Percentiles rank a stretch among this genome's conserved stretches.
Evolutionary conservation across 192 early-diverging fungal species (phyloP).

Genomic region (Funneliformis geosporum): DNA sequence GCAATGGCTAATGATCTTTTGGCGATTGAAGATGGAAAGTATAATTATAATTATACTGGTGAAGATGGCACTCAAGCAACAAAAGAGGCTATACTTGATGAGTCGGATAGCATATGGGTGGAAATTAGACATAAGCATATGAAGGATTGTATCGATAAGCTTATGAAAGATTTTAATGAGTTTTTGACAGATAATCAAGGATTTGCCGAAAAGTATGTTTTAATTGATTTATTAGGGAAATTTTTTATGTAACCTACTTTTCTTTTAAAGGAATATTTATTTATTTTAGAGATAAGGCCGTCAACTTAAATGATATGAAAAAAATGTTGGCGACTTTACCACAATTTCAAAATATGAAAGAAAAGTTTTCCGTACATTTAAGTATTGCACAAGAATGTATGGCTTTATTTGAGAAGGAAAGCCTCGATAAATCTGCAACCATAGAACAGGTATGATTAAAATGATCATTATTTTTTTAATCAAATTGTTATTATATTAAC

Average conservation of each 20-base stretch:
- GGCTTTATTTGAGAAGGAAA: conserved; percentile 67
- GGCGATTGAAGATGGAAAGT: conserved; percentile 66
- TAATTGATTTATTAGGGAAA: conserved; percentile 2
- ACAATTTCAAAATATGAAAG: conserved; percentile 71
- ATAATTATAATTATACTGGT: conserved; percentile 55
- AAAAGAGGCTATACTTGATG: conserved; percentile 64
- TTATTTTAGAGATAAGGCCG: conserved; percentile 52
- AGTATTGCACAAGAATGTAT: conserved; percentile 85
- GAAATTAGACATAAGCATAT: conserved; percentile 80
- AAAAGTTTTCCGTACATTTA: conserved; percentile 64
- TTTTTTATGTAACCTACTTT: neutral
- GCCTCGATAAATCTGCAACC: conserved; percentile 65
- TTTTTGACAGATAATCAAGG: conserved; percentile 82
- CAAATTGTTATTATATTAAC: neutral
- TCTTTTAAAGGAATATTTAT: neutral
- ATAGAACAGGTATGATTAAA: conserved; percentile 63
- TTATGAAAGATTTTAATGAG: conserved; percentile 73
- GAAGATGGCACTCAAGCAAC: conserved; percentile 46
- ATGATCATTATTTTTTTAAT: neutral
- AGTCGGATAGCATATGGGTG: conserved; percentile 77
- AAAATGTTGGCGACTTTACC: conserved; percentile 81
- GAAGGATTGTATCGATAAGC: conserved; percentile 72
- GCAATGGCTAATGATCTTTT: conserved; percentile 97
- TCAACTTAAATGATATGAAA: conserved; percentile 80
- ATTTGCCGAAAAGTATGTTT: conserved; percentile 35